These are phyloP conservation scores for Heterobasidion occidentale DNA, from an alignment of 1,284 basidiomycete species.

Conservation along the genomic window DNA sequence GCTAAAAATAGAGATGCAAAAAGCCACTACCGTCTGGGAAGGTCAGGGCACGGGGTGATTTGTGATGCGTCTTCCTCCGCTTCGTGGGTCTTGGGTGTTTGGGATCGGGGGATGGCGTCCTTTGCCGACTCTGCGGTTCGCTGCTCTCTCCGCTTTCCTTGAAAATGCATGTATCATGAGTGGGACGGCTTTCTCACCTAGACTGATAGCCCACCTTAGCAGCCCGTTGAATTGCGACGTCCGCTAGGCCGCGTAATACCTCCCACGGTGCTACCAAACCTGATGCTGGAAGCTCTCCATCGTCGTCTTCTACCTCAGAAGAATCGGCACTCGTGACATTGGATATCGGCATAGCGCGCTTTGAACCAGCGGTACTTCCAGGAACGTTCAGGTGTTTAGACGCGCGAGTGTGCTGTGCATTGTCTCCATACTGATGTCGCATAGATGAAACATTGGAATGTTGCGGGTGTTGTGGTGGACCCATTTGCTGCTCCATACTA, in stretches of 20 bases:
- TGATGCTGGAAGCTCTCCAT: conserved; percentile 70
- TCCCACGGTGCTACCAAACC: conserved; percentile 80
- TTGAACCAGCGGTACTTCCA: conserved; percentile 30
- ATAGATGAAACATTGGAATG: conserved; percentile 46
- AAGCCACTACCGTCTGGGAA: conserved; percentile 59
- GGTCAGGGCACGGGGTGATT: conserved; percentile 36
- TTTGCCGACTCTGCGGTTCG: conserved; percentile 64
- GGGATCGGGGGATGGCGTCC: conserved; percentile 59
- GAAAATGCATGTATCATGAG: background rate
- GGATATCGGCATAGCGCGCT: conserved; percentile 52
- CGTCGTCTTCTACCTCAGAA: conserved; percentile 68
- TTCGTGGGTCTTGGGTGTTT: conserved; percentile 58
- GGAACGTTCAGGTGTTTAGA: conserved; percentile 25
- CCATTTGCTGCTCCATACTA: conserved; percentile 48
- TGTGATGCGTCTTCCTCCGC: conserved; percentile 62
- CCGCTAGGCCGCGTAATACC: conserved; percentile 70
- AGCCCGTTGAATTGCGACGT: conserved; percentile 70
- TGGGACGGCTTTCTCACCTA: conserved; percentile 9
- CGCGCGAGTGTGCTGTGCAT: conserved; percentile 26
- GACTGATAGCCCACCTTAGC: conserved; percentile 44
- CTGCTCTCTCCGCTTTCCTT: conserved; percentile 69
- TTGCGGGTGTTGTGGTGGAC: conserved; percentile 33
- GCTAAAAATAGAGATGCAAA: conserved; percentile 7
- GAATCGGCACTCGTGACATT: conserved; percentile 69
- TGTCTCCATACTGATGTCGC: conserved; percentile 46